A percentile compares a stretch with the other conserved stretches of the same genome.
phyloP scores from a whole-genome alignment of 805 yeast genomes.

The Alloascoidea hylecoeti region DNA sequence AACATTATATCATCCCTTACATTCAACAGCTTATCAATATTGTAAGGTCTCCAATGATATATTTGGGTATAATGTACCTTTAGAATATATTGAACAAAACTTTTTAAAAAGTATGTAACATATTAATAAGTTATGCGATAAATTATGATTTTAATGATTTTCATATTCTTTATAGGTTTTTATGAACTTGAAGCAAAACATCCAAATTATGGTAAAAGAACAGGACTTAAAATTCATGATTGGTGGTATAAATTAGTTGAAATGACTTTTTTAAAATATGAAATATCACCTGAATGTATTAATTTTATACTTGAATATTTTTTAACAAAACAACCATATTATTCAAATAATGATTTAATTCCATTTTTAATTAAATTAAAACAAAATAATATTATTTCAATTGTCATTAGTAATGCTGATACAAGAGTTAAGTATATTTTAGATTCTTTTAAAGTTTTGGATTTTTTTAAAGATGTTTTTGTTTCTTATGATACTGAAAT shows the following conservation, averaged over 20 bases:
- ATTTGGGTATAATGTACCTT: neutral
- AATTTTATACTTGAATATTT: neutral
- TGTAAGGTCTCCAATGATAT: constrained; percentile 1
- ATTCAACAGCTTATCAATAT: constrained; percentile 1
- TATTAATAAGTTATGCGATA: neutral
- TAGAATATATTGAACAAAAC: neutral
- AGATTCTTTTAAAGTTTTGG: neutral
- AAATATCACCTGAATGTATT: constrained; percentile 1
- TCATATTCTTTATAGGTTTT: neutral
- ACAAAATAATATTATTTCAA: neutral
- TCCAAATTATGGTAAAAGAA: constrained; percentile 1
- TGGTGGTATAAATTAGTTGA: constrained; percentile 1
- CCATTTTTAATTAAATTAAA: neutral
- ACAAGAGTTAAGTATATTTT: neutral
- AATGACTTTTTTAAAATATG: neutral
- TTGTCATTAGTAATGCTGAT: neutral
- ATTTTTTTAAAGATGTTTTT: neutral
- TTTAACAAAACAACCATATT: neutral
- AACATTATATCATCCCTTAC: neutral
- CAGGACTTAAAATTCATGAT: neutral
- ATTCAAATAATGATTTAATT: neutral
- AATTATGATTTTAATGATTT: neutral
- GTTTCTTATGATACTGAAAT: neutral
- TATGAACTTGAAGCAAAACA: neutral
- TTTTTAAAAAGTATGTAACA: neutral